phyloP scores from a whole-genome alignment of 1,284 basidiomycete species.

The Pholiota adiposa region DNA sequence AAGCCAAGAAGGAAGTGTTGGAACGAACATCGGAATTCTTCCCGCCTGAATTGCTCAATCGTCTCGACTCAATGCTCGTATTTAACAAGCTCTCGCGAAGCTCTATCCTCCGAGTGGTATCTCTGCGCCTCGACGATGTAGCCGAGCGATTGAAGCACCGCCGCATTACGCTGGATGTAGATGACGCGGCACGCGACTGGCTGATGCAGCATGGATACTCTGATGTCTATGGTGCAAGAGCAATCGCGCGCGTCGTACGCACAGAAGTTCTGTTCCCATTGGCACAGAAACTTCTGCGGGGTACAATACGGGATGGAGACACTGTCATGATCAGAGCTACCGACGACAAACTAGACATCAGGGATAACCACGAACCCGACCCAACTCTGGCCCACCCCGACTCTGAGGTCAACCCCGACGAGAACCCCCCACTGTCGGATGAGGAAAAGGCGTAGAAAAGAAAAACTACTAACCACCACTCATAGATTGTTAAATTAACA shows the following conservation, averaged over 20 bases:
- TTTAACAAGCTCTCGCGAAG: slow-evolving; percentile 86
- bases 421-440: slow-evolving; percentile 16
- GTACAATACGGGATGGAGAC: slow-evolving; percentile 67
- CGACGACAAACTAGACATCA: slow-evolving; percentile 48
- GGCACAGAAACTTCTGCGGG: slow-evolving; percentile 75
- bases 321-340: slow-evolving; percentile 56
- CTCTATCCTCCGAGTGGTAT: slow-evolving; percentile 80
- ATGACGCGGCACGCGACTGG: slow-evolving; percentile 69
- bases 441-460: neutral
- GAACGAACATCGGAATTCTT: slow-evolving; percentile 79
- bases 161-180: slow-evolving; percentile 76
- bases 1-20: slow-evolving; percentile 74
- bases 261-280: slow-evolving; percentile 81
- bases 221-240: slow-evolving; percentile 85
- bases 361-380: slow-evolving; percentile 62
- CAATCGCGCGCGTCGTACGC: slow-evolving; percentile 81
- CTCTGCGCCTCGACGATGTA: slow-evolving; percentile 77
- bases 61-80: slow-evolving; percentile 85
- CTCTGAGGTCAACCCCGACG: slow-evolving; percentile 31
- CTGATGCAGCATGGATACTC: slow-evolving; percentile 85
- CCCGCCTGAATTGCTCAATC: slow-evolving; percentile 90
- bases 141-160: slow-evolving; percentile 66
- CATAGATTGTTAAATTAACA: neutral
- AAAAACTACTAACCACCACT: neutral
- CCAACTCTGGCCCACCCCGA: slow-evolving; percentile 29